Conservation (phyloP, 345 rosid species). For the Pugionium dolabratum region DNA sequence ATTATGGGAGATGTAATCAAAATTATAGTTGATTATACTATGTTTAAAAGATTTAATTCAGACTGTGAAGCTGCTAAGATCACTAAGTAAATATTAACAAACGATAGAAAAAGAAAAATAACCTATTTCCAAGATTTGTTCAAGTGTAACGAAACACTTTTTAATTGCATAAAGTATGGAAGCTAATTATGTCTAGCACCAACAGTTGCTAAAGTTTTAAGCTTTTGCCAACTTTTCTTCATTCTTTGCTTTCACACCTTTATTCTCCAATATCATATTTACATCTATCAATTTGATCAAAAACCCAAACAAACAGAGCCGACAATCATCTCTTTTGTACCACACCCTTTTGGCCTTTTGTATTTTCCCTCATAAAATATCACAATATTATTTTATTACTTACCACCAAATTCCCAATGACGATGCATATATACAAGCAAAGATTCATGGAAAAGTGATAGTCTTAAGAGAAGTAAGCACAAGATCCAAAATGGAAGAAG, state of each 20-base stretch:
- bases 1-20: no score
- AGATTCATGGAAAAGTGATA: slow-evolving; percentile 34
- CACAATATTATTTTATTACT: slow-evolving; percentile 18
- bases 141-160: slow-evolving; percentile 10
- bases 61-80: no score
- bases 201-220: slow-evolving; percentile 31
- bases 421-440: slow-evolving; percentile 31
- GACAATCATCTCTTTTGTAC: slow-evolving; percentile 43
- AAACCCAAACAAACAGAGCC: slow-evolving; percentile 38
- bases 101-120: neutral
- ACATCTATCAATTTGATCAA: slow-evolving; percentile 16
- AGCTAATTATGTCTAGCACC: slow-evolving; percentile 38
- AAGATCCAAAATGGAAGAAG: slow-evolving; percentile 63
- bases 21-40: no score
- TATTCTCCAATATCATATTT: slow-evolving; percentile 23
- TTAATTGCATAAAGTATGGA: slow-evolving; percentile 24
- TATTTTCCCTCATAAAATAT: slow-evolving; percentile 21
- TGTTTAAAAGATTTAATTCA: no score
- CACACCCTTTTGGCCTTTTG: slow-evolving; percentile 24
- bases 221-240: slow-evolving; percentile 40
- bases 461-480: slow-evolving; percentile 35
- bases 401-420: slow-evolving; percentile 27
- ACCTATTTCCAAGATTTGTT: neutral
- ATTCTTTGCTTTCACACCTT: slow-evolving; percentile 30
- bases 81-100: neutral